Percentiles rank a stretch among this genome's conserved stretches.
Conservation (phyloP, 345 rosid genomes). For the Sonneratia caseolaris region DNA sequence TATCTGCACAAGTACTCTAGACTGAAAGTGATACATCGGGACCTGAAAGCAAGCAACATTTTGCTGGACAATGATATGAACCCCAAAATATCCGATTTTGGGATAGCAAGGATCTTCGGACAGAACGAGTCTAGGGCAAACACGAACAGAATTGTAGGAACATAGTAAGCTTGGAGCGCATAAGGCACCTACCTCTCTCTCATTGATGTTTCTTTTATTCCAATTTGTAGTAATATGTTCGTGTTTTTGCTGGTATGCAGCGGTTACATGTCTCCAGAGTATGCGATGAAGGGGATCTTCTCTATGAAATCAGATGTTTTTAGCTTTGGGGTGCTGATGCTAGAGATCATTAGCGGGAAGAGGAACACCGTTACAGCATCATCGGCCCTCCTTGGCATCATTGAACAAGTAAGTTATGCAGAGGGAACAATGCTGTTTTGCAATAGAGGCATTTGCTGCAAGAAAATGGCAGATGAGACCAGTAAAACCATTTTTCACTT, state of each 20-base stretch:
- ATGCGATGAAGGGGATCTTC: constrained; percentile 36
- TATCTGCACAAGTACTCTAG: constrained; percentile 39
- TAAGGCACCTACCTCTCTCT: neutral
- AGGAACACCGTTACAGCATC: constrained; percentile 17
- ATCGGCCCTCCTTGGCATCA: constrained; percentile 16
- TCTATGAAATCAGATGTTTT: constrained; percentile 32
- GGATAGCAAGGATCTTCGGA: constrained; percentile 44
- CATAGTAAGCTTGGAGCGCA: constrained; percentile 25
- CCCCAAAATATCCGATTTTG: constrained; percentile 45
- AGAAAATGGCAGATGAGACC: too few relatives aligned
- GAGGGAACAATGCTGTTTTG: neutral
- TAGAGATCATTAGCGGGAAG: constrained; percentile 30
- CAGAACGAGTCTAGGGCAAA: constrained; percentile 29
- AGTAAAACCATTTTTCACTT: too few relatives aligned
- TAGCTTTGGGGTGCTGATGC: constrained; percentile 32
- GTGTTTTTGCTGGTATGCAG: constrained; percentile 7
- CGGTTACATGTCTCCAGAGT: constrained; percentile 43
- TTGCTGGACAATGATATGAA: constrained; percentile 32
- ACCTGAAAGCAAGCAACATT: constrained; percentile 41
- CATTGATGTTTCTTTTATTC: neutral
- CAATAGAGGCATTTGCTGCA: too few relatives aligned
- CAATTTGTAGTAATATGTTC: neutral
- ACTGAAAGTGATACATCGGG: constrained; percentile 34
- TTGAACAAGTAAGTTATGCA: constrained; percentile 21
- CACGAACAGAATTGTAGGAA: constrained; percentile 38